Evolutionary conservation across 192 early-diverging fungal genomes (phyloP), one percentile per base, ranked within the genome.

Genomic region (Mortierella hygrophila): DNA sequence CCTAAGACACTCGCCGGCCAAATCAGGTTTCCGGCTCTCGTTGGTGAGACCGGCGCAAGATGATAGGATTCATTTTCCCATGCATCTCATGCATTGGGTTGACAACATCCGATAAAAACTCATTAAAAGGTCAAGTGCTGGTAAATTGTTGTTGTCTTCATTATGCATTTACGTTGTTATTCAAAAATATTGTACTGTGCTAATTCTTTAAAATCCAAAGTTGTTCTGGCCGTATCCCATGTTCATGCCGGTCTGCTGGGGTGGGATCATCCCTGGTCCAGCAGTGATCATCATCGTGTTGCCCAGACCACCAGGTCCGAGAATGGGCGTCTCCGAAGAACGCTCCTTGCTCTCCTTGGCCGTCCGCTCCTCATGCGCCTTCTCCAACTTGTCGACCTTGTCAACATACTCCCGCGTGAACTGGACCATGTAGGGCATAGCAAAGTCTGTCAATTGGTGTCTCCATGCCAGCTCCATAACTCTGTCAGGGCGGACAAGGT

Each of bases 381-480:
- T 86, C 75, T 86, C 84, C 60, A 86, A 41, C 75, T 75, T 86
- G 72, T 81, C 84, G 3, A 99, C 96, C 94, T 98, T 98, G 65
- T 70, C 86, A 86, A 94, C 94, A 84, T 95, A 96, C 89, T 99
- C 97, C 72, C 97, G 93, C 85, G 95, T 90, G 65, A 94, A 90
- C 79, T 99, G 97, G 77, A 99, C 96, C 90, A 99, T 95, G 88
- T 97, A 99, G 26, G 99, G 99, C 97, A 99, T 98, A 11, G 98
- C 96, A 92, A 97, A 98, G 84, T 99, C 98, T 69, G 91, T 93
- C 87, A 97, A 88, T 2, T 94, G 92, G 82, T 97, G 93, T 21
- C 97, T 88, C 99, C 98, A 99, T n/a, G 96, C 91, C 26, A 98
- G 83, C 91, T 99, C 99, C 90, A 99, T 88, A 15, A 99, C 96